These are phyloP conservation scores for Fraxinus platypoda DNA, from an alignment of 305 asterid genomes.

Conservation along the genomic window DNA sequence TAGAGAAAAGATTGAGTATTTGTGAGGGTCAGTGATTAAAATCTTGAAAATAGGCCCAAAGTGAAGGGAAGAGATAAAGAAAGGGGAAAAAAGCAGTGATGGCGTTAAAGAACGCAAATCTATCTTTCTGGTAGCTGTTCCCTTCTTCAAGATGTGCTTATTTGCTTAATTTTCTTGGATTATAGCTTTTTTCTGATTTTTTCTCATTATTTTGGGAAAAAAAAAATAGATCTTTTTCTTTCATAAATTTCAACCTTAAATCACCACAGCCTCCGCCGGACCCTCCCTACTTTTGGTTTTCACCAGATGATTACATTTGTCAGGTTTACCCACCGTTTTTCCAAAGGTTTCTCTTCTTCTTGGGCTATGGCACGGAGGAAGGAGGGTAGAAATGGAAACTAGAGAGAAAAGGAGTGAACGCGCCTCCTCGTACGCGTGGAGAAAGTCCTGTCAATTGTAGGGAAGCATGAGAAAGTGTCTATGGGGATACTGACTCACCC, in stretches of 20 bases:
- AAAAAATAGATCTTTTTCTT: not conserved
- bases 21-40: constrained; percentile 54
- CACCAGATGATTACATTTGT: constrained; percentile 19
- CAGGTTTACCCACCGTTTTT: constrained; percentile 11
- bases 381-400: constrained; percentile 19
- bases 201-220: not conserved
- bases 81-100: constrained; percentile 16
- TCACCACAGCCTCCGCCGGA: not conserved
- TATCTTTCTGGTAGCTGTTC: constrained; percentile 45
- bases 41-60: constrained; percentile 41
- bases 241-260: constrained; percentile 18
- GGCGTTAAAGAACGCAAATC: constrained; percentile 41
- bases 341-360: not conserved
- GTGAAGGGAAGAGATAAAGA: constrained; percentile 22
- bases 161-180: constrained; percentile 23
- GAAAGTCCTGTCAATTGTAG: not conserved
- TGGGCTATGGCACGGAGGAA: not conserved
- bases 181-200: constrained; percentile 14
- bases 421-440: constrained; percentile 2
- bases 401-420: not conserved
- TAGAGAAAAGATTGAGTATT: constrained; percentile 34
- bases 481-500: not conserved
- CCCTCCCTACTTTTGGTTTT: constrained; percentile 17
- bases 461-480: not conserved
- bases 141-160: constrained; percentile 25